Conservation (phyloP, 75 land plant genomes). For the Pinus taeda region DNA sequence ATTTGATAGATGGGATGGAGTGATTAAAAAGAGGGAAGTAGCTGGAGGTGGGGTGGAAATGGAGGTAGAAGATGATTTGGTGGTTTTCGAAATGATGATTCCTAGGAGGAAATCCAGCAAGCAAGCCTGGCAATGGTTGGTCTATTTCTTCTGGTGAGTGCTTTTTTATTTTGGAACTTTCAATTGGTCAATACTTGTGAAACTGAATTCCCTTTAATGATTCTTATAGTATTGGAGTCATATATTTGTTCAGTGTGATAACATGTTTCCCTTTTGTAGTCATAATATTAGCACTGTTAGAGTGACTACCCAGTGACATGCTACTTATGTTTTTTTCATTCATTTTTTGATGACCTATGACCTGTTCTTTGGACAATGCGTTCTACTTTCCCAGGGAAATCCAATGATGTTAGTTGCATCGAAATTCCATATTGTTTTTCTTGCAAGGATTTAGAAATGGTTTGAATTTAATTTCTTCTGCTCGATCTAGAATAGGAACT, state of each 20-base stretch:
- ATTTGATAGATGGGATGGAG: conserved; percentile 74
- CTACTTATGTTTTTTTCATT: neutral
- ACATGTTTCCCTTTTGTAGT: neutral
- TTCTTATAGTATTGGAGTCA: neutral
- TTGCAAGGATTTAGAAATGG: no score
- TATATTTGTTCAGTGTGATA: neutral
- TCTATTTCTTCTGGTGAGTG: conserved; percentile 55
- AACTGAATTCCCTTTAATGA: neutral
- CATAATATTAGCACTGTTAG: neutral
- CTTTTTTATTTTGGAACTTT: neutral
- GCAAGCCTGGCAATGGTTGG: conserved; percentile 48
- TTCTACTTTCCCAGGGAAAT: conserved; percentile 62
- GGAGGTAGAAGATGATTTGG: conserved; percentile 52
- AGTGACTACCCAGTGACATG: neutral
- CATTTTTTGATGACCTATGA: neutral
- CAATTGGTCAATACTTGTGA: neutral
- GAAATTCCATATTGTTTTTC: neutral
- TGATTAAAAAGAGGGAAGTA: conserved; percentile 72
- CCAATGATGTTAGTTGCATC: conserved; percentile 39
- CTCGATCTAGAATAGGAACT: no score
- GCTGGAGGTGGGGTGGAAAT: conserved; percentile 60
- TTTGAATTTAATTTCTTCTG: no score
- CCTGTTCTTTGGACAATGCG: conserved; percentile 38
- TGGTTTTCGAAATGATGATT: conserved; percentile 51
- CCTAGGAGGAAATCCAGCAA: conserved; percentile 83